A percentile compares a stretch with the other conserved stretches of the same genome.
Conservation (phyloP, 2,329 filamentous ascomycete genomes). For the Aspergillaceae sp. region DNA sequence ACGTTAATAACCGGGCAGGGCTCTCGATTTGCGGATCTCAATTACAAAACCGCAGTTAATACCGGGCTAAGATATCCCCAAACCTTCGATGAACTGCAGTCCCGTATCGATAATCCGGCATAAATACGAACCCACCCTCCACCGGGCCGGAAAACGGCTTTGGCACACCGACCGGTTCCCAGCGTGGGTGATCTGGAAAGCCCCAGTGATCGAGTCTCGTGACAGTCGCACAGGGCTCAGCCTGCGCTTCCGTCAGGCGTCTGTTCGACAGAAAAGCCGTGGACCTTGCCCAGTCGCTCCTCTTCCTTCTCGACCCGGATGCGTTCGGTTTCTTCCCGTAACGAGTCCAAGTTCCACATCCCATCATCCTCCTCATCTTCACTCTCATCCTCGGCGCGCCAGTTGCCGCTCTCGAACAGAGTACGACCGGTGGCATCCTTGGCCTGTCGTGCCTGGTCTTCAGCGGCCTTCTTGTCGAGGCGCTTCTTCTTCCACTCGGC, state of each 20-base stretch:
- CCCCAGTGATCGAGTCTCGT: constrained; percentile 20
- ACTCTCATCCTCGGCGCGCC: constrained; percentile 59
- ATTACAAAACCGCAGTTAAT: not conserved
- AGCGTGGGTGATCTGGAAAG: constrained; percentile 16
- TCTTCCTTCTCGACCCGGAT: constrained; percentile 68
- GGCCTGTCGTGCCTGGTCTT: constrained; percentile 78
- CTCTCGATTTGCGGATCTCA: constrained; percentile 15
- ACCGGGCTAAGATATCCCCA: too few species aligned
- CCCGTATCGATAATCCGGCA: constrained; percentile 16
- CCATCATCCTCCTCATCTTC: constrained; percentile 51
- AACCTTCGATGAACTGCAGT: constrained; percentile 5
- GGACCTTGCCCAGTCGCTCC: constrained; percentile 47
- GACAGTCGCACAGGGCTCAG: constrained; percentile 15
- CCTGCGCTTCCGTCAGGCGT: constrained; percentile 18
- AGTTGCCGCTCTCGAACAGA: constrained; percentile 94
- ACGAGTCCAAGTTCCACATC: constrained; percentile 69
- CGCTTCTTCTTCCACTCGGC: constrained; percentile 96
- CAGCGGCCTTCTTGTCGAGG: constrained; percentile 88
- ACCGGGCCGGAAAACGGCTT: constrained; percentile 13
- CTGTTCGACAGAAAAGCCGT: constrained; percentile 16
- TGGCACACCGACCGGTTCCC: constrained; percentile 8
- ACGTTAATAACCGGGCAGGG: constrained; percentile 14
- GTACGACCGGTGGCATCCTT: constrained; percentile 94
- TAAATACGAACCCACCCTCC: constrained; percentile 3
- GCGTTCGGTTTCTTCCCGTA: constrained; percentile 77